Base-by-base conservation (phyloP, 352 stramenopile genomes). In the Globisporangium okanoganense region DNA sequence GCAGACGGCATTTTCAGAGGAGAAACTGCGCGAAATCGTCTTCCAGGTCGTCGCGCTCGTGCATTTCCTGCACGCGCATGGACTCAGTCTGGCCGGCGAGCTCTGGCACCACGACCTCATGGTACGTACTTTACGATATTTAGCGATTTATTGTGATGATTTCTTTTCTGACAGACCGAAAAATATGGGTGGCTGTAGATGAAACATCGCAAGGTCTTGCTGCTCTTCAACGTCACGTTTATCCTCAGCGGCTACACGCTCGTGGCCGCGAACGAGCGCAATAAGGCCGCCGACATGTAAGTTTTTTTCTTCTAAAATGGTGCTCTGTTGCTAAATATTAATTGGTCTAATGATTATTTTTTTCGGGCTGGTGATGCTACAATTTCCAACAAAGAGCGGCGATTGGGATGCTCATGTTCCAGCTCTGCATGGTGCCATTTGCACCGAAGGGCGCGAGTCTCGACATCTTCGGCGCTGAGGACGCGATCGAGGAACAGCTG, bases 371-470 rank as follows among this genome's bases (percentile, higher is more conserved):
- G 8, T 56, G 27, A 2, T 29, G 8, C 29, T 1, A n/a, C 12
- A 14, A 10, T 38, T 51, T 55, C 8, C 18, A 44, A 41, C 31
- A 35, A 35, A 87, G 78, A 7, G 69, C 70, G 14, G 75, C 76
- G 5, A 80, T 88, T 40, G 79, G 79, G 7, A 76, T 85, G 67
- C 50, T 86, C 16, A 83, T 86, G 71, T 82, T 86, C 44, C 79
- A 88, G 58, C 58, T 88, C 18, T 76, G 70, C 22, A 75, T 86
- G 69, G 65, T 78, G 41, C 71, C 74, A 0, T 69, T 77, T 7
- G 69, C 70, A 14, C 58, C 62, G 7, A 53, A 50, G 9, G 56
- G 22, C 44, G 40, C 29, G 59, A 73, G n/a, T 41, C 29, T 82
- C 35, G 67, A 75, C 49, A 62, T 69, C 8, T 52, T 61, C 14